Evolutionary conservation across 495 filamentous ascomycete genomes (phyloP), one percentile per base, ranked within the genome.

Genomic region (Talaromyces stipitatus): DNA sequence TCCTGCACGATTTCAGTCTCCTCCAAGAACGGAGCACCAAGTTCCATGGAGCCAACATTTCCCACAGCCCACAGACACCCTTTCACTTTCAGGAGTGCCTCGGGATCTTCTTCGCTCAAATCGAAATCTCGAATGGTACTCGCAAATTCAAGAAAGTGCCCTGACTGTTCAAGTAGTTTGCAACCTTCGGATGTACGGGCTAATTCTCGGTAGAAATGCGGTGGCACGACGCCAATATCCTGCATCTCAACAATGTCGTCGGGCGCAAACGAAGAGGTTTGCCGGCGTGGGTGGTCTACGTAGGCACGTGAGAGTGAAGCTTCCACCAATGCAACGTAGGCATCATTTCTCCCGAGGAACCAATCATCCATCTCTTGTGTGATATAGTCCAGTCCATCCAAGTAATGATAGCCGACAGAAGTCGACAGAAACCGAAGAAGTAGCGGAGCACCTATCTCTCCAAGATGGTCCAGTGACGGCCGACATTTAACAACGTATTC

Each of bases 351-450:
- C 30, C 95, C 94, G 32, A 89, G 82, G 66, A 97, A 98, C 94
- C 94, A 98, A 69, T 97, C 94, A 65, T 98, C 94, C 94, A 98
- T 98, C 66, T 97, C 95, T 62, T 94, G 91, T 38, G 90, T 94
- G 66, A 98, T 98, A 62, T 98, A 98, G 69, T 98, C 94, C 16
- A 98, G 78, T 7, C 91, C 94, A 69, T 98, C 90, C 3, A 98
- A 76, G 69, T 98, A 98, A 71, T 97, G 92, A 61, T 98, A 98
- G 4, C 94, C 94, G 29, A 97, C 89, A 0, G 90, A 95, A 0
- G 95, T 97, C 2, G 91, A 96, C 53, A 98, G 69, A 66, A 98
- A 98, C 57, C 94, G 86, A 57, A 98, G 77, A 18, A 98, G 83
- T 26, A 98, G 76, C 2, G 94, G 94, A 41, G 94, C 94, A 6